Conservation (phyloP, 768 basidiomycete genomes). For the Suillus subaureus region DNA sequence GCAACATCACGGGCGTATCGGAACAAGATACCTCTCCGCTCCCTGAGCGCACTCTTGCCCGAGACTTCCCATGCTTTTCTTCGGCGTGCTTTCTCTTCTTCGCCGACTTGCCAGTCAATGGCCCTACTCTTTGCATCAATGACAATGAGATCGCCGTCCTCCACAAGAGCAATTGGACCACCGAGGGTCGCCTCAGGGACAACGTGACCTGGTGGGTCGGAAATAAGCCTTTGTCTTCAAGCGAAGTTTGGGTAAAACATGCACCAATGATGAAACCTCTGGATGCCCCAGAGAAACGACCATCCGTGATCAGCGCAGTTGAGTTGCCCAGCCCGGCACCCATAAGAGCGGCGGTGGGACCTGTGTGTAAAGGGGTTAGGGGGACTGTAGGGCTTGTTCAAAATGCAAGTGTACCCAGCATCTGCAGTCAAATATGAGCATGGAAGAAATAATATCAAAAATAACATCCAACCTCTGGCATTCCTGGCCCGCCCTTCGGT, state of each 20-base stretch:
- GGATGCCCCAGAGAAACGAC: constrained; percentile 86
- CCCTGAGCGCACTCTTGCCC: constrained; percentile 62
- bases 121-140: constrained; percentile 68
- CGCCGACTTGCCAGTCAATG: constrained; percentile 75
- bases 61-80: constrained; percentile 70
- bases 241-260: constrained; percentile 16
- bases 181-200: constrained; percentile 72
- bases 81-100: constrained; percentile 63
- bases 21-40: constrained; percentile 72
- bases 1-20: constrained; percentile 87
- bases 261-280: constrained; percentile 63
- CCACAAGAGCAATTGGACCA: constrained; percentile 85
- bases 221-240: constrained; percentile 40
- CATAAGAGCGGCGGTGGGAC: constrained; percentile 82
- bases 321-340: constrained; percentile 80
- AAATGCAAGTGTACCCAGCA: constrained; percentile 40
- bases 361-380: constrained; percentile 30
- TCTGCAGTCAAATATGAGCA: constrained; percentile 30
- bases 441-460: not conserved
- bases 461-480: constrained; percentile 66
- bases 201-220: constrained; percentile 53
- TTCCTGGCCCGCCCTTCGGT: constrained; percentile 89
- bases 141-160: constrained; percentile 78
- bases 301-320: constrained; percentile 86
- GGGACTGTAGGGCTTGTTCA: not conserved